A percentile compares a stretch with the other conserved stretches of the same genome.
These are phyloP conservation scores for Penicillium manginii DNA, from an alignment of 495 filamentous ascomycete species.

Conservation along the genomic window DNA sequence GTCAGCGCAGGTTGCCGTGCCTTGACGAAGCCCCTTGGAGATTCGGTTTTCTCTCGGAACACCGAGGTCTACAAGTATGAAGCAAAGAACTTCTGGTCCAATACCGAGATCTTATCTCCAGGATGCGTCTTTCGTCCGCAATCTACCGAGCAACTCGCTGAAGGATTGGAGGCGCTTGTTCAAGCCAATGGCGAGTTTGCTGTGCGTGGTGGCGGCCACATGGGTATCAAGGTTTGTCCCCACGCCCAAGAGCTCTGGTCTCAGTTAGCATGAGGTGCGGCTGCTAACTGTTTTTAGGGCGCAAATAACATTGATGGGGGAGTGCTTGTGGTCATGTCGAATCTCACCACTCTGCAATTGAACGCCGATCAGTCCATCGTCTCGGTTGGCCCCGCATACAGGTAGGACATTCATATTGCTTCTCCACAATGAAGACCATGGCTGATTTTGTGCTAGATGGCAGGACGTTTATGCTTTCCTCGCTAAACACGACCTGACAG, in stretches of 20 bases:
- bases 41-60: slow-evolving; percentile 27
- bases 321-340: slow-evolving; percentile 59
- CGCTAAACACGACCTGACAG: slow-evolving; percentile 45
- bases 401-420: slow-evolving; percentile 16
- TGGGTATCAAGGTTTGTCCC: slow-evolving; percentile 44
- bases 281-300: slow-evolving; percentile 33
- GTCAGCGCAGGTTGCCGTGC: slow-evolving; percentile 25
- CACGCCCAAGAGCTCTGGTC: background rate
- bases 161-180: slow-evolving; percentile 32
- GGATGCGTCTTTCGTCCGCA: slow-evolving; percentile 41
- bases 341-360: slow-evolving; percentile 43
- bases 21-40: slow-evolving; percentile 17
- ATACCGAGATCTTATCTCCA: slow-evolving; percentile 40
- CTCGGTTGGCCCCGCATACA: slow-evolving; percentile 33
- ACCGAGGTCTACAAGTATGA: slow-evolving; percentile 37
- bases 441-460: slow-evolving; percentile 46
- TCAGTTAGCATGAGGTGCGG: background rate
- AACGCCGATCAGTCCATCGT: slow-evolving; percentile 33
- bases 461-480: slow-evolving; percentile 55
- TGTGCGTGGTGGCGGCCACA: slow-evolving; percentile 43
- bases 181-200: slow-evolving; percentile 40
- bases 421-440: background rate
- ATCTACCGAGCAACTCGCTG: slow-evolving; percentile 25
- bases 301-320: slow-evolving; percentile 51
- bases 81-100: slow-evolving; percentile 41